phyloP scores from a whole-genome alignment of 371 early-diverging fungal genomes.

The Syncephalastrum contaminatum region DNA sequence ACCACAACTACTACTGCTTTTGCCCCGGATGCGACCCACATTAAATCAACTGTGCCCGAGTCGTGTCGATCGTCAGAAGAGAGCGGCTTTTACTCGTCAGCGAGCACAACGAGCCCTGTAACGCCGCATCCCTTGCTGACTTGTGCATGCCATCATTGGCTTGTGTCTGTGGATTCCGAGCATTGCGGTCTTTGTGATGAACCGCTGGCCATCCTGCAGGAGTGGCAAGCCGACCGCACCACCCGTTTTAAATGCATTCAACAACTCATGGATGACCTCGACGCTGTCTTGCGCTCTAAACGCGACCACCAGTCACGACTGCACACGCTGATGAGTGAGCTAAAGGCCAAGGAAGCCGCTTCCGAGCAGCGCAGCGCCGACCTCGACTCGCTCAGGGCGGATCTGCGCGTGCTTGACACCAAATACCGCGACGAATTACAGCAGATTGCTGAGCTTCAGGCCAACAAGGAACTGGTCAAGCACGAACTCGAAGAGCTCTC shows the following conservation, averaged over 20 bases:
- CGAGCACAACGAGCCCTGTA: constrained; percentile 6
- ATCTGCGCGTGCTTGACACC: constrained; percentile 75
- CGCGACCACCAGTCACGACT: constrained; percentile 6
- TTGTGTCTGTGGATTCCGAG: constrained; percentile 24
- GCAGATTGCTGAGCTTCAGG: constrained; percentile 68
- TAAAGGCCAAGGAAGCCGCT: constrained; percentile 4
- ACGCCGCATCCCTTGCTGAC: constrained; percentile 15
- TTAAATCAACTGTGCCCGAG: constrained; percentile 2
- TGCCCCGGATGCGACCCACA: too few species aligned
- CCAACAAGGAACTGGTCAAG: constrained; percentile 63
- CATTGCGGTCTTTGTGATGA: constrained; percentile 25
- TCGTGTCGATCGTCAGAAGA: constrained; percentile 16
- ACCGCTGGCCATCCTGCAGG: constrained; percentile 10
- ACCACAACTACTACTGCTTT: too few species aligned
- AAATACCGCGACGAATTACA: constrained; percentile 73
- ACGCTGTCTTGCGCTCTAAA: constrained; percentile 8
- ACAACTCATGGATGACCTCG: constrained; percentile 8
- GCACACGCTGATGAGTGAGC: background rate
- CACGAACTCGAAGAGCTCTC: constrained; percentile 77
- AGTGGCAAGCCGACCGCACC: constrained; percentile 17
- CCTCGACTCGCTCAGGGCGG: constrained; percentile 77
- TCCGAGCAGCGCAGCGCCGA: constrained; percentile 45
- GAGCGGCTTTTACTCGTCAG: constrained; percentile 2
- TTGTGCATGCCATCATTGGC: constrained; percentile 25
- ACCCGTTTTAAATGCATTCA: constrained; percentile 11